A percentile compares a stretch with the other conserved stretches of the same genome.
These are phyloP conservation scores for Dioscorea cayenensis DNA, from an alignment of 116 monocot genomes.

Conservation along the genomic window DNA sequence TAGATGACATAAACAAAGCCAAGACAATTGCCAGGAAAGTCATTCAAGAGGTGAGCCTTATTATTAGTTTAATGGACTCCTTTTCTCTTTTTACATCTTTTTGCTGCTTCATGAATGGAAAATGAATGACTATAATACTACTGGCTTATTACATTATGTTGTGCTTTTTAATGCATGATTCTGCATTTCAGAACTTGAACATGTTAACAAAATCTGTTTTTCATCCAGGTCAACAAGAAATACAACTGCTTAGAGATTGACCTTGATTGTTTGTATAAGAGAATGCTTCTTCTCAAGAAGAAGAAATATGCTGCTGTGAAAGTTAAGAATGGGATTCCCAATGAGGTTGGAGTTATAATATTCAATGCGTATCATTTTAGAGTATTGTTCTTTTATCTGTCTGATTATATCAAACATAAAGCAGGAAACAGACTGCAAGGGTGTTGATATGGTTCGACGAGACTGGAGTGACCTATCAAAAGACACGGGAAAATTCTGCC, in stretches of 20 bases:
- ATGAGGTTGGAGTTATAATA: slow-evolving; percentile 54
- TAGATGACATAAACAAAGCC: no score
- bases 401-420: slow-evolving; percentile 7
- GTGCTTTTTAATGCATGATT: not conserved
- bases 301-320: slow-evolving; percentile 99
- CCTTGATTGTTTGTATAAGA: slow-evolving; percentile 93
- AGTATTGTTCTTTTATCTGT: not conserved
- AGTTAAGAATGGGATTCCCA: slow-evolving; percentile 62
- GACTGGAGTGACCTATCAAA: slow-evolving; percentile 95
- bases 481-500: slow-evolving; percentile 85
- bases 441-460: slow-evolving; percentile 94
- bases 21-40: slow-evolving; percentile 92
- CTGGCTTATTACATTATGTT: not conserved
- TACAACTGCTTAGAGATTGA: slow-evolving; percentile 94
- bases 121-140: not conserved
- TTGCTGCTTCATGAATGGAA: not conserved
- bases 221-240: slow-evolving; percentile 88
- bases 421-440: slow-evolving; percentile 88
- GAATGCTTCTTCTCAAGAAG: slow-evolving; percentile 98
- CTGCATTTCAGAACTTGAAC: not conserved
- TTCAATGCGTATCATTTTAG: no score
- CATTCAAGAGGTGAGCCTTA: slow-evolving; percentile 74
- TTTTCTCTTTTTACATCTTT: no score
- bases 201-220: not conserved
- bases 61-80: not conserved